A percentile compares a stretch with the other conserved stretches of the same genome.
These are phyloP conservation scores for Gynandropsis gynandra DNA, from an alignment of 345 rosid species.

Conservation along the genomic window DNA sequence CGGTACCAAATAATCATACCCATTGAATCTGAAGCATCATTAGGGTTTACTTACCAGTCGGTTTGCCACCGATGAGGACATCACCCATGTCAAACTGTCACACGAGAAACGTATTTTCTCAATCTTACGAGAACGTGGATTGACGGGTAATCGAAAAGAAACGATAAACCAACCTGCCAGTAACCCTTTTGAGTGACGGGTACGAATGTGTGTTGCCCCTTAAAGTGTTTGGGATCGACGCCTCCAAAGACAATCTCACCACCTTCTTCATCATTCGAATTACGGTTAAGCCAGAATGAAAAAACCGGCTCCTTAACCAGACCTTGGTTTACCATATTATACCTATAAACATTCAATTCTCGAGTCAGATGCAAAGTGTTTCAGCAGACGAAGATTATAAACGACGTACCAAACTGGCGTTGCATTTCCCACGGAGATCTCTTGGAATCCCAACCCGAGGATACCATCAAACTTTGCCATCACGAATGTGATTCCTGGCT, in stretches of 20 bases:
- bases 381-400: not conserved
- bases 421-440: constrained; percentile 73
- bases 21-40: constrained; percentile 1
- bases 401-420: constrained; percentile 70
- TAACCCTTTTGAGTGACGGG: constrained; percentile 88
- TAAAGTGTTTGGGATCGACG: constrained; percentile 59
- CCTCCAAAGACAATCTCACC: constrained; percentile 95
- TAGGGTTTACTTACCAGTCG: constrained; percentile 48
- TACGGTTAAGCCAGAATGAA: constrained; percentile 91
- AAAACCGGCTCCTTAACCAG: constrained; percentile 70
- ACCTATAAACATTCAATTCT: constrained; percentile 38
- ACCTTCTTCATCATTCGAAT: constrained; percentile 61
- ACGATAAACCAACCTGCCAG: constrained; percentile 53
- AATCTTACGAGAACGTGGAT: no score
- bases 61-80: constrained; percentile 63
- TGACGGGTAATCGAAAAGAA: not conserved
- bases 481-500: constrained; percentile 80
- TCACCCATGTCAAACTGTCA: constrained; percentile 81
- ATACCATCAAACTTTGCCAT: constrained; percentile 90
- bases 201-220: constrained; percentile 82
- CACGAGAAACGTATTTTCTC: no score
- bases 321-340: constrained; percentile 76
- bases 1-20: not conserved
- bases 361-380: not conserved
- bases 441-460: constrained; percentile 91